Evolutionary conservation across 768 basidiomycete genomes (phyloP).

Genomic region (Suillus hirtellus): DNA sequence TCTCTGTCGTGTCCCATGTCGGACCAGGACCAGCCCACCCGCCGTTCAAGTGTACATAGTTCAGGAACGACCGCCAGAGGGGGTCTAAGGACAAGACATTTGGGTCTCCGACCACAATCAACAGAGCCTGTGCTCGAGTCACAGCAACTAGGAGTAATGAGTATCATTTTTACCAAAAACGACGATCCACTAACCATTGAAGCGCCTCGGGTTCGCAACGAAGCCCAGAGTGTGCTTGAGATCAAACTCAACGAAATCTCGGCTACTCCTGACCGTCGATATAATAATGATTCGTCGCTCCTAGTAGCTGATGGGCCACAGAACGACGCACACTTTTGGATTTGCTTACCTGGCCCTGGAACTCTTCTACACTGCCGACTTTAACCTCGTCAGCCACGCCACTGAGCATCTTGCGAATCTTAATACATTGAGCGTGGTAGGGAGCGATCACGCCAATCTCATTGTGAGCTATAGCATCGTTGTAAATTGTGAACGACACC

Average conservation of each 20-base stretch:
- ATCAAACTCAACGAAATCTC: constrained; percentile 28
- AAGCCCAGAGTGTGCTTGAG: constrained; percentile 37
- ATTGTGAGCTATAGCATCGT: constrained; percentile 36
- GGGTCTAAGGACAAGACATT: constrained; percentile 60
- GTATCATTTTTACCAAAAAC: not conserved
- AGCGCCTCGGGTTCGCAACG: constrained; percentile 35
- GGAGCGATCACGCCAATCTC: constrained; percentile 66
- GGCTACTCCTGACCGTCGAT: constrained; percentile 40
- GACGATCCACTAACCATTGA: constrained; percentile 36
- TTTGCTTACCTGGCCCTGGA: constrained; percentile 55
- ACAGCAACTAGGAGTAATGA: constrained; percentile 47
- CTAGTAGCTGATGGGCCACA: constrained; percentile 17
- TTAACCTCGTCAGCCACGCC: constrained; percentile 42
- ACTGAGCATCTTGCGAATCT: constrained; percentile 42
- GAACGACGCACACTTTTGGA: not conserved
- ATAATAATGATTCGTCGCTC: constrained; percentile 42
- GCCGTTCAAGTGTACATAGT: constrained; percentile 51
- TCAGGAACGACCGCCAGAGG: constrained; percentile 61
- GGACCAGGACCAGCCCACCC: constrained; percentile 44
- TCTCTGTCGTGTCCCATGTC: constrained; percentile 19
- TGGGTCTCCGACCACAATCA: constrained; percentile 62
- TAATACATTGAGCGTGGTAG: constrained; percentile 59
- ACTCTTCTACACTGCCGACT: constrained; percentile 67
- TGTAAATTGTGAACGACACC: constrained; percentile 9
- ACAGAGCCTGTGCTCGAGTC: constrained; percentile 59